These are phyloP conservation scores for Thielaviopsis populi DNA, from an alignment of 2,329 filamentous ascomycete species.

Conservation along the genomic window DNA sequence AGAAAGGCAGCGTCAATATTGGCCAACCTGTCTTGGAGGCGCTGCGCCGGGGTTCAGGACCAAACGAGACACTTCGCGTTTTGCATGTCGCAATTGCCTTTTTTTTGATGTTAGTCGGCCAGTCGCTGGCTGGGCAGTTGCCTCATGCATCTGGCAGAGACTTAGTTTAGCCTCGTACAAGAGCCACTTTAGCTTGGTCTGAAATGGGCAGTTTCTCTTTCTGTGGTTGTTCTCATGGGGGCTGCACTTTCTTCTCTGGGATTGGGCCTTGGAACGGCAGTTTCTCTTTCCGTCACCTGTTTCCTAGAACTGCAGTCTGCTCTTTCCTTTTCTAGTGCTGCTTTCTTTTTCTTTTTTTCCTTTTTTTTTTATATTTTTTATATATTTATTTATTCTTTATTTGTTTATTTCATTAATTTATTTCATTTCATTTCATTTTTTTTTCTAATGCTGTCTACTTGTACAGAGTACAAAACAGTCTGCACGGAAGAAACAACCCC, in stretches of 20 bases:
- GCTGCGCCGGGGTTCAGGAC: neutral
- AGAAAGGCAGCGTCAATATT: neutral
- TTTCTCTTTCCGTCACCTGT: neutral
- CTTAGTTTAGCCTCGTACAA: neutral
- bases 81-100: neutral
- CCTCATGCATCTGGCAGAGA: neutral
- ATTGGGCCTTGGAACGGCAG: neutral
- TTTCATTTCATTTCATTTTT: neutral
- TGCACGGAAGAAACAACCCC: neutral
- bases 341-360: neutral
- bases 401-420: too few species aligned
- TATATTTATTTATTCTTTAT: too few species aligned
- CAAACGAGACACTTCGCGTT: slow-evolving; percentile 2
- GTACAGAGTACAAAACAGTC: neutral
- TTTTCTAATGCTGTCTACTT: neutral
- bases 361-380: neutral
- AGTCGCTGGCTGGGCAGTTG: neutral
- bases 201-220: neutral
- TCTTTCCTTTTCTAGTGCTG: neutral
- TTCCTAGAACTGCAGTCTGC: neutral
- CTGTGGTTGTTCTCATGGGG: neutral
- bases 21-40: neutral
- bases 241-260: too few species aligned
- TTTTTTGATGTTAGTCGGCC: neutral
- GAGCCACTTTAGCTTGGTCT: neutral